Evolutionary conservation across 371 early-diverging fungal species (phyloP).

Genomic region (Mortierella sp.): DNA sequence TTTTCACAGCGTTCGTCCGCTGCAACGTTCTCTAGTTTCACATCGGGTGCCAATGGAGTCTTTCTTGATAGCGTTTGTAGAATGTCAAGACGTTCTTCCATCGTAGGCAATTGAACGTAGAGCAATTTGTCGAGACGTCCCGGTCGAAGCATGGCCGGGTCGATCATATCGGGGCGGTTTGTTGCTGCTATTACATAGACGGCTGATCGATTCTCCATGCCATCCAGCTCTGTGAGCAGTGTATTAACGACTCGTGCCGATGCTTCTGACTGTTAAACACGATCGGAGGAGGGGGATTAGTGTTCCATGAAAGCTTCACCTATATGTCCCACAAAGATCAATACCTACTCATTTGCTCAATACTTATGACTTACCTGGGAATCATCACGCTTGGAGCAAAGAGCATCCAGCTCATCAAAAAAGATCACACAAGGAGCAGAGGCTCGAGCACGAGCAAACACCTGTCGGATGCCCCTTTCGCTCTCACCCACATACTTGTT

Average conservation of each 20-base stretch:
- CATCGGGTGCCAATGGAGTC: conserved; percentile 80
- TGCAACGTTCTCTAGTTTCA: conserved; percentile 83
- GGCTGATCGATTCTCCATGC: conserved; percentile 89
- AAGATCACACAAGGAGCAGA: conserved; percentile 97
- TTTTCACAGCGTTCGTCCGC: conserved; percentile 74
- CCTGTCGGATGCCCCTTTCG: conserved; percentile 97
- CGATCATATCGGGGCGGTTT: conserved; percentile 99
- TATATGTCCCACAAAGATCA: too few relatives aligned
- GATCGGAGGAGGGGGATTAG: background rate
- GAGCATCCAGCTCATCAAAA: conserved; percentile 99
- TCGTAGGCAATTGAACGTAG: conserved; percentile 94
- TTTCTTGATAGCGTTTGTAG: conserved; percentile 82
- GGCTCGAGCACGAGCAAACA: conserved; percentile 97
- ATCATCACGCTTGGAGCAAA: conserved; percentile 83
- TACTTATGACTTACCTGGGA: conserved; percentile 85
- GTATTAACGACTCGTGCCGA: conserved; percentile 98
- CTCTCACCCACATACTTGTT: conserved; percentile 99
- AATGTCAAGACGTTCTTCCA: conserved; percentile 89
- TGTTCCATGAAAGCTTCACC: too few relatives aligned
- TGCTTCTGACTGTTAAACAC: conserved; percentile 76
- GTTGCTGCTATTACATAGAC: conserved; percentile 99
- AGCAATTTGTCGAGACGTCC: conserved; percentile 99
- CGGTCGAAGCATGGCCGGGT: conserved; percentile 98
- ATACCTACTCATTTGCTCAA: too few relatives aligned
- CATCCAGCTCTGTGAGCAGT: conserved; percentile 98